A percentile compares a stretch with the other conserved stretches of the same genome.
Conservation (phyloP, 805 yeast genomes). For the Wickerhamiella shivajii region DNA sequence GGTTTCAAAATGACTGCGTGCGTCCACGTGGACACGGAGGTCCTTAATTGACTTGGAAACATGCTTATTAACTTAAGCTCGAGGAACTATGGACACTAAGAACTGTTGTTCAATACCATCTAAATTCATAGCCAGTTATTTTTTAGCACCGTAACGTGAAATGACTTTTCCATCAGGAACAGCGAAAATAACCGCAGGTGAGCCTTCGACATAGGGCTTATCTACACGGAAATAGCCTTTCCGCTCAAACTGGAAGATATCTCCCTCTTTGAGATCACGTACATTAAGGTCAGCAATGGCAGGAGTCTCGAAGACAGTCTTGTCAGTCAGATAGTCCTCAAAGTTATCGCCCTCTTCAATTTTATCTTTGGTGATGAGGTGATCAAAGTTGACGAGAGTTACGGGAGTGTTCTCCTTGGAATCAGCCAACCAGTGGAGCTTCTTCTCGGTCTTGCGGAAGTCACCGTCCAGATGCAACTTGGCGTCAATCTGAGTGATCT, state of each 20-base stretch:
- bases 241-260: conserved; percentile 87
- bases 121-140: conserved; percentile 15
- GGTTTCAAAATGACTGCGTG: too few species aligned
- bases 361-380: conserved; percentile 86
- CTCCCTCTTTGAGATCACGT: conserved; percentile 64
- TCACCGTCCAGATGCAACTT: conserved; percentile 87
- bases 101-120: conserved; percentile 13
- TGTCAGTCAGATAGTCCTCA: conserved; percentile 78
- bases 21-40: too few species aligned
- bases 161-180: conserved; percentile 91
- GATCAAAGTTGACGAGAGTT: conserved; percentile 83
- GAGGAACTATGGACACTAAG: too few species aligned
- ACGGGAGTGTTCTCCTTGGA: conserved; percentile 57
- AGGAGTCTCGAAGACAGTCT: conserved; percentile 66
- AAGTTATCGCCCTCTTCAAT: conserved; percentile 88
- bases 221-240: conserved; percentile 91
- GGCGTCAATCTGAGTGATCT: conserved; percentile 53
- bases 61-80: too few species aligned
- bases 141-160: conserved; percentile 61
- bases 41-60: too few species aligned
- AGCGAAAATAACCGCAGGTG: conserved; percentile 67
- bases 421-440: conserved; percentile 87
- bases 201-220: conserved; percentile 36
- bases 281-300: conserved; percentile 76
- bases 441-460: conserved; percentile 90